phyloP scores from a whole-genome alignment of 129 eudicot genomes.

The Chrysanthemum lavandulifolium region DNA sequence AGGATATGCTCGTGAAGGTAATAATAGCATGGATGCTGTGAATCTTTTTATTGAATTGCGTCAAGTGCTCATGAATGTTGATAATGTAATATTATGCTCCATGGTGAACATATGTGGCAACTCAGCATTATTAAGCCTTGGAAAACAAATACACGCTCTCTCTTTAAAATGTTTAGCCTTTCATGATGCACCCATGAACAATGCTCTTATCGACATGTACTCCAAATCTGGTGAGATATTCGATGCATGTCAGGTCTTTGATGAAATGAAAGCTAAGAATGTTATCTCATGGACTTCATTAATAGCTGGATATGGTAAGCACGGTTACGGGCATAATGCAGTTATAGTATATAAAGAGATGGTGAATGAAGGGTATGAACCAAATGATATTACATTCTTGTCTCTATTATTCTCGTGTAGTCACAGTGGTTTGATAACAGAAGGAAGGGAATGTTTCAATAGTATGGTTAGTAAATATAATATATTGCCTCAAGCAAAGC shows the following conservation, averaged over 20 bases:
- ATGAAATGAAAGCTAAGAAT: constrained; percentile 55
- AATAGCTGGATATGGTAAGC: constrained; percentile 59
- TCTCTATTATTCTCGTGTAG: constrained; percentile 72
- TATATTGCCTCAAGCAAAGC: constrained; percentile 55
- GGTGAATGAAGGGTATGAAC: constrained; percentile 62
- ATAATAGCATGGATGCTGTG: constrained; percentile 37
- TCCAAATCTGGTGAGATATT: constrained; percentile 66
- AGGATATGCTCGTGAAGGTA: constrained; percentile 56
- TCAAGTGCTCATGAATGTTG: constrained; percentile 34
- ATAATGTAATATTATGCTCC: constrained; percentile 53
- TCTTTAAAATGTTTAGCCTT: constrained; percentile 43
- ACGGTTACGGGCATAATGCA: constrained; percentile 58
- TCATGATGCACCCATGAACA: constrained; percentile 49
- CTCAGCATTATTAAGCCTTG: constrained; percentile 46
- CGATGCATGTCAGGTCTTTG: constrained; percentile 44
- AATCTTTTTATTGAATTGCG: constrained; percentile 50
- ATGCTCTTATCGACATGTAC: constrained; percentile 76
- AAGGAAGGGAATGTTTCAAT: constrained; percentile 48
- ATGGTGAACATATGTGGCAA: constrained; percentile 69
- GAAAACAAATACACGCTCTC: constrained; percentile 57
- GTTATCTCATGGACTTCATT: constrained; percentile 77
- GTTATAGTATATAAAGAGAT: constrained; percentile 43
- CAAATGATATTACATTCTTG: constrained; percentile 61
- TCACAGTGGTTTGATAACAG: constrained; percentile 54
- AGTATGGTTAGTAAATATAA: constrained; percentile 52